Conservation (phyloP, 148 eudicot species). For the Linanthus parryae region DNA sequence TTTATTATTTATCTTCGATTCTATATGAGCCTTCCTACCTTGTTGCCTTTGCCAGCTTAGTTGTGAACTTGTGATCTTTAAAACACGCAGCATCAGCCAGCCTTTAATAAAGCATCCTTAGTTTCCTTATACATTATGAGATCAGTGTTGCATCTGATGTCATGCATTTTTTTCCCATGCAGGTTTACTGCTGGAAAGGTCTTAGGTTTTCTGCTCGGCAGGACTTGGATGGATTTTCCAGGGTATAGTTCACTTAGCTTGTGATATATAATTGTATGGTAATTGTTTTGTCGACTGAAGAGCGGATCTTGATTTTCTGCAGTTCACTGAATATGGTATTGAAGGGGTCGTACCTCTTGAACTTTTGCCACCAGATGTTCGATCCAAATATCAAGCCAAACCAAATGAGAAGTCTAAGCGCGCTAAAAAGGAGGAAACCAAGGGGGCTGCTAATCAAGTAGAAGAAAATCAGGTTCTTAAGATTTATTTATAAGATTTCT, state of each 20-base stretch:
- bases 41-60: no score
- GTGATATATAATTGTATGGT: no score
- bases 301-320: conserved; percentile 12
- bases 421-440: conserved; percentile 83
- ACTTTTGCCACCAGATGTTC: conserved; percentile 62
- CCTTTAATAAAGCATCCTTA: no score
- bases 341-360: conserved; percentile 96
- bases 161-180: conserved; percentile 8
- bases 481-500: no score
- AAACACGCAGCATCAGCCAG: no score
- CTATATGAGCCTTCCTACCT: no score
- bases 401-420: conserved; percentile 81
- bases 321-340: conserved; percentile 93
- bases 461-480: conserved; percentile 74
- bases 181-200: conserved; percentile 99
- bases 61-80: no score
- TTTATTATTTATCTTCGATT: no score
- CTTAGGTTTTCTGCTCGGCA: conserved; percentile 91
- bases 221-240: conserved; percentile 94
- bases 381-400: conserved; percentile 79
- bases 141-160: no score
- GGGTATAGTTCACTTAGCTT: conserved; percentile 34
- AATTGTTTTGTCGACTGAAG: no score
- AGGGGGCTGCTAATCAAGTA: conserved; percentile 43
- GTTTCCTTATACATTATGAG: no score